These are phyloP conservation scores for Cicer yamashitae DNA, from an alignment of 306 rosid genomes.

Conservation along the genomic window DNA sequence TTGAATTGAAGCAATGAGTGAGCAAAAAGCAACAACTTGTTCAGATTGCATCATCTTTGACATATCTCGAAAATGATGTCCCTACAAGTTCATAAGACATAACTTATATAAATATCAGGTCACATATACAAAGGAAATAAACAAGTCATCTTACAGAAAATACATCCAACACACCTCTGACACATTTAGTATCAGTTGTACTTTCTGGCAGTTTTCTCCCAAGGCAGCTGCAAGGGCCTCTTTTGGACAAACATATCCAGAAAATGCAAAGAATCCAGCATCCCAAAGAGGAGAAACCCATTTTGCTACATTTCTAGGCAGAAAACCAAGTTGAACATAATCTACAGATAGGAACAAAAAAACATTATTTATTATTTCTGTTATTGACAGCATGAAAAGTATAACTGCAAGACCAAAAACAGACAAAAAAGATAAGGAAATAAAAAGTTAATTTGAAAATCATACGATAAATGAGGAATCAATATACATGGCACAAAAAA, in stretches of 20 bases:
- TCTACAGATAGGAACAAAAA: slow-evolving; percentile 51
- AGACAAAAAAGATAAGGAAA: slow-evolving; percentile 8
- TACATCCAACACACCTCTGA: slow-evolving; percentile 58
- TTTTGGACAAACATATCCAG: slow-evolving; percentile 68
- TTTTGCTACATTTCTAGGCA: slow-evolving; percentile 73
- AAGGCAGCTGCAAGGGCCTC: slow-evolving; percentile 74
- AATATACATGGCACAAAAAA: slow-evolving; percentile 27
- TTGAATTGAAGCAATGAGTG: slow-evolving; percentile 68
- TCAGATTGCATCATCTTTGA: slow-evolving; percentile 59
- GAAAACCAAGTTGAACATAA: slow-evolving; percentile 75
- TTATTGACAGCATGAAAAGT: slow-evolving; percentile 32
- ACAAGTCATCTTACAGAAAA: slow-evolving; percentile 35
- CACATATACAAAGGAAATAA: slow-evolving; percentile 35
- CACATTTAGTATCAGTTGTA: slow-evolving; percentile 56
- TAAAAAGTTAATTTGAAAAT: slow-evolving; percentile 33
- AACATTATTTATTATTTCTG: slow-evolving; percentile 25
- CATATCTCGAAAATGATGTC: slow-evolving; percentile 62
- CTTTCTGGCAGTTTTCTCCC: slow-evolving; percentile 64
- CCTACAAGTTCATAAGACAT: slow-evolving; percentile 55
- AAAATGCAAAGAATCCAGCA: slow-evolving; percentile 71
- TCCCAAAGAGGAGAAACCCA: slow-evolving; percentile 93
- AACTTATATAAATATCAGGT: slow-evolving; percentile 26
- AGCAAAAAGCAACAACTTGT: slow-evolving; percentile 62
- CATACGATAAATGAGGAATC: slow-evolving; percentile 29
- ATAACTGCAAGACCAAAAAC: slow-evolving; percentile 32